Base-by-base conservation (phyloP, 345 rosid genomes). In the Aquilaria yunnanensis region DNA sequence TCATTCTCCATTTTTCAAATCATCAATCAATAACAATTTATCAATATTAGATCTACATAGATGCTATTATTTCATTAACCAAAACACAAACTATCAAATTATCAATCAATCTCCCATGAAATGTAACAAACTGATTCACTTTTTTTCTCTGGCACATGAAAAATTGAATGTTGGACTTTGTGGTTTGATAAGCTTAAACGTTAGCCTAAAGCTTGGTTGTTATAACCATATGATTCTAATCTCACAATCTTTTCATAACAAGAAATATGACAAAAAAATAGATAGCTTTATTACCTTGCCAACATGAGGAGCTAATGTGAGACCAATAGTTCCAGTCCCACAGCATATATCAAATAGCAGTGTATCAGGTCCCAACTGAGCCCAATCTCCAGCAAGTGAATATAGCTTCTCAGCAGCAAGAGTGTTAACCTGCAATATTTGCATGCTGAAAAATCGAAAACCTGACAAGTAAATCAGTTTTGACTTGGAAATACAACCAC, bases 311-410 rank as follows among this genome's bases (percentile, higher is more conserved):
- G 97, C 99, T 49, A 88, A 69, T 2, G 97, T 94, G 51, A 94
- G 92, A 50, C 97, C 97, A 32, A 94, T 94, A 30, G 96, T 90
- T 66, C 99, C 96, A 33, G 99, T 94, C 59, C 99, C 97, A 72
- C 99, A 94, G 73, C 99, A 94, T 63, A 94, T 70, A 70, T 94
- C 97, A 65, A 94, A 94, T 5, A 94, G 79, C 70, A 94, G 71
- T 43, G 96, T 94, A 71, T 88, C 92, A 14, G 89, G 88, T 72
- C 85, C 86, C 72, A 94, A 75, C 67, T 72, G 85, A 75, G 97
- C 99, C 96, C 97, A 94, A 67, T 94, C 93, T 58, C 97, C 99
- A 74, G 96, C 97, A 76, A 90, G 89, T 12, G 96, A 77, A 79
- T 85, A 94, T 30, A 94, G 79, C 77, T 85, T 94, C 81, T 94